Conservation (phyloP, 805 yeast genomes). For the Nakazawaea laoshanensis region DNA sequence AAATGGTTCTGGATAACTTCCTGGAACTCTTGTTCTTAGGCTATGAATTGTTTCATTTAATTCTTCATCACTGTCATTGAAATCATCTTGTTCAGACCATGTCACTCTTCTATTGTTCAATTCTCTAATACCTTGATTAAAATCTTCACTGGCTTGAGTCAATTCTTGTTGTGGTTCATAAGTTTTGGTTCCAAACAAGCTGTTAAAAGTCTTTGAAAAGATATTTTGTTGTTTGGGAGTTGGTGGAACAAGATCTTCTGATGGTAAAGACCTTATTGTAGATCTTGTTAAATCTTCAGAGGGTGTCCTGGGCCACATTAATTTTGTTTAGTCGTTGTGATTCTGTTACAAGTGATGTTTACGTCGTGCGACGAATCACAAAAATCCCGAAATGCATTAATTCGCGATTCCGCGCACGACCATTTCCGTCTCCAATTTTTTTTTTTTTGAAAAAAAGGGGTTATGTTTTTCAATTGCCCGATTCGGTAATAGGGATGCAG, state of each 20-base stretch:
- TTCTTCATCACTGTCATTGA: conserved; percentile 9
- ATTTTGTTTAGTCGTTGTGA: neutral
- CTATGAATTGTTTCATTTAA: conserved; percentile 7
- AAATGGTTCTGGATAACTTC: conserved; percentile 8
- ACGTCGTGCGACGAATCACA: too few relatives aligned
- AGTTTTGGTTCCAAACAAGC: conserved; percentile 4
- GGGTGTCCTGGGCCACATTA: neutral
- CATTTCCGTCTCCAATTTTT: too few relatives aligned
- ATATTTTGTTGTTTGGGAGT: conserved; percentile 7
- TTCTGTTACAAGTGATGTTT: too few relatives aligned
- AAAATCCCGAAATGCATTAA: too few relatives aligned
- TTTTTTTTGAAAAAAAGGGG: too few relatives aligned
- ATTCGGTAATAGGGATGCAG: too few relatives aligned
- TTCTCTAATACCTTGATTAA: conserved; percentile 8
- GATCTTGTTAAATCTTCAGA: conserved; percentile 1
- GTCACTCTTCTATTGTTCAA: conserved; percentile 1
- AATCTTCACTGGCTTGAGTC: neutral
- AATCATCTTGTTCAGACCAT: conserved; percentile 2
- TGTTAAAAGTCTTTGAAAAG: conserved; percentile 8
- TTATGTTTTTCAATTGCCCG: too few relatives aligned
- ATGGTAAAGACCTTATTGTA: conserved; percentile 3
- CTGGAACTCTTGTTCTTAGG: conserved; percentile 4
- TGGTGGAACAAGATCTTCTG: conserved; percentile 8
- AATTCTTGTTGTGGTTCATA: neutral
- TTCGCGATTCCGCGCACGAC: too few relatives aligned